Evolutionary conservation across 495 filamentous ascomycete species (phyloP), one percentile per base, ranked within the genome.

Genomic region (Trichoderma reesei): DNA sequence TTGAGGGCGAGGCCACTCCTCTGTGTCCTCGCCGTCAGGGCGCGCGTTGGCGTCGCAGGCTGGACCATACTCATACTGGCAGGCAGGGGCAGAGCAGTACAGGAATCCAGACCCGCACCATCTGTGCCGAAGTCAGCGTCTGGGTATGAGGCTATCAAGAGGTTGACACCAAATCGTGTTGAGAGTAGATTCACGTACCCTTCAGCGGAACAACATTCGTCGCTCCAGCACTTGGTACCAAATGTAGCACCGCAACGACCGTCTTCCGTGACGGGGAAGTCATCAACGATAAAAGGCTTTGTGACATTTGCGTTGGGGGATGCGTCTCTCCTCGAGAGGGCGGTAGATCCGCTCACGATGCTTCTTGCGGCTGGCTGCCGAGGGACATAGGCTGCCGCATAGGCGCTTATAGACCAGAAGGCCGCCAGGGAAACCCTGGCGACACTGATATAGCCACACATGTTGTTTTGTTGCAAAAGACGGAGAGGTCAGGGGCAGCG

Each of bases 31-130:
- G 10, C 89, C 89, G 5, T 73, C 69, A 3, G 89, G 89, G 20
- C 80, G 79, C 62, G 81, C 75, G 72, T 88, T 86, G 37, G 83
- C 85, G 72, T 92, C 89, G 68, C 89, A 92, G 20, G 66, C 76
- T 36, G 78, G 68, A 14, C 86, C 88, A 66, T 83, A 92, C 65
- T 84, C 78, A 39, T 88, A 76, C 66, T 86, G 86, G 68, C 89
- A 92, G 64, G 87, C 85, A 3, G 89, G 89, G 38, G 88, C 82
- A 18, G 71, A 70, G 71, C 89, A 92, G 70, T 89, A 88, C 11
- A 80, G 82, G 63, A 67, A 71, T 3, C 80, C 80, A 10, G 71
- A 78, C 10, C 89, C 89, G 68, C 88, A 91, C 72, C 73, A 83
- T 3, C 81, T 83, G 16, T 42, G 16, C 1, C 5, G 5, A 48